A percentile compares a stretch with the other conserved stretches of the same genome.
Evolutionary conservation across 768 basidiomycete species (phyloP).

Genomic region (Kondoa subrosea): DNA sequence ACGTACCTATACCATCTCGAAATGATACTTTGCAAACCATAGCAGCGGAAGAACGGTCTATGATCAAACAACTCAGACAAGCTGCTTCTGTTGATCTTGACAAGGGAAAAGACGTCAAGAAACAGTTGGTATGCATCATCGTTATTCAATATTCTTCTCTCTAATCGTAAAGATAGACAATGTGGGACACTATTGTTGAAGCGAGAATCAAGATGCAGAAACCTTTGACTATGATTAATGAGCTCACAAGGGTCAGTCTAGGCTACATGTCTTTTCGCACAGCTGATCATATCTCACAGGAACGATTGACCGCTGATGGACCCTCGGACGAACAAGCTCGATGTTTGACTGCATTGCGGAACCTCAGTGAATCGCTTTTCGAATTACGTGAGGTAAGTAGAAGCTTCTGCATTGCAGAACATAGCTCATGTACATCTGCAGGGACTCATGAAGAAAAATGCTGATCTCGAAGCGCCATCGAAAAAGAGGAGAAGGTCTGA

Average conservation of each 20-base stretch:
- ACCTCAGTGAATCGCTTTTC: constrained; percentile 28
- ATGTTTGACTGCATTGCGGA: constrained; percentile 32
- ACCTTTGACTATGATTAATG: constrained; percentile 47
- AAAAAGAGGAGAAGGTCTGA: constrained; percentile 34
- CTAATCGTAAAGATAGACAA: constrained; percentile 37
- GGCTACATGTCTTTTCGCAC: not conserved
- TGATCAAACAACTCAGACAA: constrained; percentile 13
- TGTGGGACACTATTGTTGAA: constrained; percentile 77
- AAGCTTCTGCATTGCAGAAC: not conserved
- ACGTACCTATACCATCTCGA: not conserved
- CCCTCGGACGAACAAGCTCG: not conserved
- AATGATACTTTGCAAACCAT: not conserved
- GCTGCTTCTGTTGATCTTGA: constrained; percentile 28
- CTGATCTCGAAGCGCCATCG: constrained; percentile 3
- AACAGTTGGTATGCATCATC: constrained; percentile 54
- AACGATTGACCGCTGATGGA: not conserved
- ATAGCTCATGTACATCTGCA: not conserved
- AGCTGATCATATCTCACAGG: constrained; percentile 2
- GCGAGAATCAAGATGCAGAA: constrained; percentile 86
- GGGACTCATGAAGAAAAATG: not conserved
- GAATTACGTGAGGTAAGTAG: constrained; percentile 18
- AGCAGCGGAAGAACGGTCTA: constrained; percentile 9
- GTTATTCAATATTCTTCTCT: not conserved
- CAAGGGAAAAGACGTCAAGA: constrained; percentile 69
- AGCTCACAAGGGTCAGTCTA: constrained; percentile 46